Evolutionary conservation across 306 rosid species (phyloP).

Genomic region (Citrullus amarus): DNA sequence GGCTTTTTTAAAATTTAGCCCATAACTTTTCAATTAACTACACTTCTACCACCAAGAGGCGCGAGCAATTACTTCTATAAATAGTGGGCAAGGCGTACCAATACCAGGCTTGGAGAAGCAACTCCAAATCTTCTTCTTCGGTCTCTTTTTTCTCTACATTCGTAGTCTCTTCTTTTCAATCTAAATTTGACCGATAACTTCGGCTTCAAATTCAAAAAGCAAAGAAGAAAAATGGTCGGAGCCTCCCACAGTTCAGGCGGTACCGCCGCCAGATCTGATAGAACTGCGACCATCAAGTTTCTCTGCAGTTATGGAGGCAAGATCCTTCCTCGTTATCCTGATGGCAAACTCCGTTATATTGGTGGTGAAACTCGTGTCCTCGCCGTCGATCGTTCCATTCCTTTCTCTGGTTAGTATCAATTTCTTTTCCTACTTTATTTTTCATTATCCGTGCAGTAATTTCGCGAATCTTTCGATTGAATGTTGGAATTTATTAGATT

Average conservation of each 20-base stretch:
- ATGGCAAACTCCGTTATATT: conserved; percentile 79
- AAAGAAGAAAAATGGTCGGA: conserved; percentile 30
- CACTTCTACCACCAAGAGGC: not conserved
- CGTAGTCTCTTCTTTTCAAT: not conserved
- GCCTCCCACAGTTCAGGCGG: conserved; percentile 16
- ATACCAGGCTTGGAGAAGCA: conserved; percentile 12
- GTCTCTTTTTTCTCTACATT: not conserved
- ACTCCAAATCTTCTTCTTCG: conserved; percentile 14
- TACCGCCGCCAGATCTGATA: not conserved
- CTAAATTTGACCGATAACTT: not conserved
- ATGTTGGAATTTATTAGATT: not conserved
- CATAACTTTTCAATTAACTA: not conserved
- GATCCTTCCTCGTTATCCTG: conserved; percentile 88
- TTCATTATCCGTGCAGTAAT: not conserved
- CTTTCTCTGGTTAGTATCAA: conserved; percentile 59
- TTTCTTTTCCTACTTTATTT: not conserved
- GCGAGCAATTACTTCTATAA: not conserved
- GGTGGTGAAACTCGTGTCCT: conserved; percentile 93
- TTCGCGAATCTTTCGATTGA: not conserved
- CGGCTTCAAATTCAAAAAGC: not conserved
- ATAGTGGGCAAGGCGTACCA: conserved; percentile 9
- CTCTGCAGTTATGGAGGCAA: conserved; percentile 90
- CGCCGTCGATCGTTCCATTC: conserved; percentile 52
- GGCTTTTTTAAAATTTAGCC: not conserved
- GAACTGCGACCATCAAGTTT: conserved; percentile 48